Percentiles rank a stretch among this genome's conserved stretches.
phyloP scores from a whole-genome alignment of 2,329 filamentous ascomycete species.

The Fusarium sp. region DNA sequence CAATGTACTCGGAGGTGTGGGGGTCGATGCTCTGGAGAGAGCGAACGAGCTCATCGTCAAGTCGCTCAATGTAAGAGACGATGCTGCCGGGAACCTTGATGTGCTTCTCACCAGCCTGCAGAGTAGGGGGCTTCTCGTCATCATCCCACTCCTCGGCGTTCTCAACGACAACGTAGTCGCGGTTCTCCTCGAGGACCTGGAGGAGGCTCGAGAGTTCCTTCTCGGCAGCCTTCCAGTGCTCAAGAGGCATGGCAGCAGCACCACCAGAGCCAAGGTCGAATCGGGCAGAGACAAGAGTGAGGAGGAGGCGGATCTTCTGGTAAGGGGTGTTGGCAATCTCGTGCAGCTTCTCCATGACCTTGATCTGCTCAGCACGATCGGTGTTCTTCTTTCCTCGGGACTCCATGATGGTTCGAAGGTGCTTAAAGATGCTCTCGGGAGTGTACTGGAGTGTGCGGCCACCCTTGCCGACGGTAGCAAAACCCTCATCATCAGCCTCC shows the following conservation, averaged over 20 bases:
- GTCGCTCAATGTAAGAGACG: conserved; percentile 92
- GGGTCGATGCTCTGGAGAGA: conserved; percentile 98
- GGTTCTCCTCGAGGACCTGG: conserved; percentile 81
- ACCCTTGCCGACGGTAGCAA: conserved; percentile 87
- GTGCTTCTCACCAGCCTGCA: conserved; percentile 79
- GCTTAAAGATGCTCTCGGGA: conserved; percentile 97
- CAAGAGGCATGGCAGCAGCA: conserved; percentile 86
- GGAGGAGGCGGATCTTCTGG: conserved; percentile 90
- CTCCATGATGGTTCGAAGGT: conserved; percentile 92
- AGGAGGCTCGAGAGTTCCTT: conserved; percentile 85
- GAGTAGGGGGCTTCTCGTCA: conserved; percentile 89
- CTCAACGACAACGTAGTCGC: conserved; percentile 88
- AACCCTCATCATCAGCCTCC: conserved; percentile 84
- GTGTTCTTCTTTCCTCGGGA: conserved; percentile 99
- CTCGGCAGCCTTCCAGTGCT: conserved; percentile 97
- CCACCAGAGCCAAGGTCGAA: conserved; percentile 90
- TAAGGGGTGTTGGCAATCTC: conserved; percentile 93
- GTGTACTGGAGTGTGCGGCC: conserved; percentile 93
- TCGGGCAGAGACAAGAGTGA: conserved; percentile 91
- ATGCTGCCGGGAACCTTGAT: conserved; percentile 95
- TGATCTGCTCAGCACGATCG: conserved; percentile 93
- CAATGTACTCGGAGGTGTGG: conserved; percentile 98
- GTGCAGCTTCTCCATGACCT: conserved; percentile 94
- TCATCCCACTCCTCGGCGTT: conserved; percentile 98
- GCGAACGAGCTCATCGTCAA: conserved; percentile 96